These are phyloP conservation scores for Elongisporangium senticosum DNA, from an alignment of 352 stramenopile genomes.

Conservation along the genomic window DNA sequence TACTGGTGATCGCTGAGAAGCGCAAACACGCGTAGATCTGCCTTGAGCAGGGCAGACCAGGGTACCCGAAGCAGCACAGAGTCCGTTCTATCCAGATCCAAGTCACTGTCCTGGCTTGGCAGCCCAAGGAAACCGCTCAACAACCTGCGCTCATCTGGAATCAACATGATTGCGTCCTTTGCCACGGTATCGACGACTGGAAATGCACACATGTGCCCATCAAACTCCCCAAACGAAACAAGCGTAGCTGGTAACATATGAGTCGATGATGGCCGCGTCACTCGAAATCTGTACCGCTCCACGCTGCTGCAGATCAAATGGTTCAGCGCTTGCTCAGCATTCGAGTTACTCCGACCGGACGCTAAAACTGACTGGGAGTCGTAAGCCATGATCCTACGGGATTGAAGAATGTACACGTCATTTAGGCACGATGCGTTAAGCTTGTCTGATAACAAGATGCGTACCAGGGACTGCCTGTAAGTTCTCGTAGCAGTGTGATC, in stretches of 20 bases:
- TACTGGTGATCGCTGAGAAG: constrained; percentile 12
- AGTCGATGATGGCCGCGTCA: background rate
- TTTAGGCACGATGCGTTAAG: background rate
- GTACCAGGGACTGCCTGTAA: constrained; percentile 43
- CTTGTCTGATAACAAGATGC: background rate
- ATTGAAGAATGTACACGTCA: background rate
- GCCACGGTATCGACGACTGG: background rate
- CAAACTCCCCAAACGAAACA: constrained; percentile 19
- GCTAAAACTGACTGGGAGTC: background rate
- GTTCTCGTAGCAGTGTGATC: constrained; percentile 27
- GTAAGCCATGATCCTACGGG: background rate
- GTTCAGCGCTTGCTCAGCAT: background rate
- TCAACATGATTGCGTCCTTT: background rate
- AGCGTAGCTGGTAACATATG: constrained; percentile 2
- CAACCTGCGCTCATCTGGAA: constrained; percentile 6
- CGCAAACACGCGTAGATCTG: constrained; percentile 23
- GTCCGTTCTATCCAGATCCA: background rate
- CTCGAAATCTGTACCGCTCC: background rate
- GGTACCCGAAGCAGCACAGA: constrained; percentile 6
- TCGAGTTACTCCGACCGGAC: background rate
- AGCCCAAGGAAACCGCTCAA: background rate
- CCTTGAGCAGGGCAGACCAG: constrained; percentile 20
- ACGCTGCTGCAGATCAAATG: background rate
- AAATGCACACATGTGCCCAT: constrained; percentile 27
- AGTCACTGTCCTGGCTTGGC: background rate